These are phyloP conservation scores for Laetiporus sulphureus DNA, from an alignment of 1,284 basidiomycete species.

Conservation along the genomic window DNA sequence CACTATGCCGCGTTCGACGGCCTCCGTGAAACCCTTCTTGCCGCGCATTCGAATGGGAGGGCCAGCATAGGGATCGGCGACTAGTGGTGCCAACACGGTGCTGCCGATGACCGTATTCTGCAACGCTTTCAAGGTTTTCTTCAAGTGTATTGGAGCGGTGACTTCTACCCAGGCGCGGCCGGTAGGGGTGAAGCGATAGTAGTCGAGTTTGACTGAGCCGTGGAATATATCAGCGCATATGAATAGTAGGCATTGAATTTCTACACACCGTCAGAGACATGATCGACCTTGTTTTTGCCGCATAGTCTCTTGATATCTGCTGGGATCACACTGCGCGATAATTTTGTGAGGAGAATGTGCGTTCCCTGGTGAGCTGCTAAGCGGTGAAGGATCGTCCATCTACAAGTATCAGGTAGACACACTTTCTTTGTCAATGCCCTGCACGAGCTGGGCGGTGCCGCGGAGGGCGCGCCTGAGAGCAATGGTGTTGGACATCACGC, in stretches of 20 bases:
- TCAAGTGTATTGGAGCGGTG: conserved; percentile 35
- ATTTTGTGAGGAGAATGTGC: conserved; percentile 38
- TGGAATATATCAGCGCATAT: conserved; percentile 1
- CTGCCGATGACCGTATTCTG: conserved; percentile 38
- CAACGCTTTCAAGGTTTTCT: conserved; percentile 36
- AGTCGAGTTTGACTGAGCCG: conserved; percentile 48
- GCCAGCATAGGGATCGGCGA: conserved; percentile 7
- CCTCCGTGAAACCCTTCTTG: conserved; percentile 33
- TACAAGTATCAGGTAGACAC: too few species aligned
- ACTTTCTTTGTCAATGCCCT: too few species aligned
- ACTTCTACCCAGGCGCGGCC: conserved; percentile 51
- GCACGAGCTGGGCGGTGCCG: too few species aligned
- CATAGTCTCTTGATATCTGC: conserved; percentile 51
- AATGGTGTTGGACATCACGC: too few species aligned
- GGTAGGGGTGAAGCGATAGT: conserved; percentile 50
- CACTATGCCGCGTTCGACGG: conserved; percentile 32
- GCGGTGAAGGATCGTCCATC: too few species aligned
- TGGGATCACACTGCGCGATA: conserved; percentile 47
- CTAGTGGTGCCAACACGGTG: conserved; percentile 24
- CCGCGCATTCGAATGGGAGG: conserved; percentile 32
- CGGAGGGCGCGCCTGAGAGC: too few species aligned
- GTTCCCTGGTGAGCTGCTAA: background rate
- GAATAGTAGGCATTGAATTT: too few species aligned
- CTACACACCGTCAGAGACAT: conserved; percentile 44
- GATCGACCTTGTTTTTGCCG: conserved; percentile 38